phyloP scores from a whole-genome alignment of 768 basidiomycete species.

The Suillus lakei region DNA sequence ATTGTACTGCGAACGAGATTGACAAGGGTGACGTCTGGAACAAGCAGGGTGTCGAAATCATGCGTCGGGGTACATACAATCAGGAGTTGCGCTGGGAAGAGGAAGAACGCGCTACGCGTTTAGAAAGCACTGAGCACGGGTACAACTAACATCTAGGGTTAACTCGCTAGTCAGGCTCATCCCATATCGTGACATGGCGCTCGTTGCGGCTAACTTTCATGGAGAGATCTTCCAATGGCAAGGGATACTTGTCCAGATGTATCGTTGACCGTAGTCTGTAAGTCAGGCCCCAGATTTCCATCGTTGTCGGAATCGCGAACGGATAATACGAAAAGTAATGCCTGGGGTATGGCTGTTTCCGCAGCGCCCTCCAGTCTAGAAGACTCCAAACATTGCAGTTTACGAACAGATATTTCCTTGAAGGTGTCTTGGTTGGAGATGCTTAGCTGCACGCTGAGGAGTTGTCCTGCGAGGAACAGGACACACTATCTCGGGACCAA shows the following conservation, averaged over 20 bases:
- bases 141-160: not conserved
- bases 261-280: not conserved
- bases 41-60: conserved; percentile 11
- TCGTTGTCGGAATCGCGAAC: not conserved
- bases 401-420: no score
- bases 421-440: no score
- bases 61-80: conserved; percentile 19
- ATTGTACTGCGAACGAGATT: conserved; percentile 23
- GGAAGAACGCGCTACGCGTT: conserved; percentile 13
- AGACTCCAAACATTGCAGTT: no score
- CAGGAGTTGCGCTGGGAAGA: conserved; percentile 27
- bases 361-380: no score
- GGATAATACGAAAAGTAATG: no score
- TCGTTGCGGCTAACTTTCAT: conserved; percentile 18
- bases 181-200: conserved; percentile 29
- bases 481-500: no score
- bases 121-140: not conserved
- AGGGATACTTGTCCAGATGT: not conserved
- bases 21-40: conserved; percentile 16
- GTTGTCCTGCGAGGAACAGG: no score
- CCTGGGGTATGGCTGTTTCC: no score
- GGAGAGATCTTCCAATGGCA: conserved; percentile 15
- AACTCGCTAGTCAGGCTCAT: conserved; percentile 23
- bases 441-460: no score
- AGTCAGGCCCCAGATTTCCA: not conserved